A percentile compares a stretch with the other conserved stretches of the same genome.
Conservation (phyloP, 257 asterid species). For the Solanum arcanum region DNA sequence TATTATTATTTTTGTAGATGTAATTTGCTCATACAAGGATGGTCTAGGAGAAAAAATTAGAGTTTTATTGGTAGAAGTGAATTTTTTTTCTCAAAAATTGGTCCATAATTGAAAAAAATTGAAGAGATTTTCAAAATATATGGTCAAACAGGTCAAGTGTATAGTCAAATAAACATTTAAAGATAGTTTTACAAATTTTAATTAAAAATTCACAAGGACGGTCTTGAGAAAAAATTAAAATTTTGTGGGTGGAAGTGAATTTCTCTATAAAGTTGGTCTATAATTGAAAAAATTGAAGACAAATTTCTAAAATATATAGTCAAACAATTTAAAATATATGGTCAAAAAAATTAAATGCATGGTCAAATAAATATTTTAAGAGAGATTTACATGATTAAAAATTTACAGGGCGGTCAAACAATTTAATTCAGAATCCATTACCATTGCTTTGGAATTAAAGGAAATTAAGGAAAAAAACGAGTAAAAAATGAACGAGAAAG, state of each 20-base stretch:
- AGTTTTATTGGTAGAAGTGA: neutral
- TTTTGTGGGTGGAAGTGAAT: neutral
- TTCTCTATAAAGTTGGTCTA: neutral
- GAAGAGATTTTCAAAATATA: neutral
- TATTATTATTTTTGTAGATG: neutral
- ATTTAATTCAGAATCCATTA: too few species aligned
- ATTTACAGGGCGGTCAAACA: too few species aligned
- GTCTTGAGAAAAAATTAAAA: fast-evolving
- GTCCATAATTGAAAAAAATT: neutral
- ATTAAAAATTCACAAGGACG: neutral
- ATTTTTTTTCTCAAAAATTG: neutral
- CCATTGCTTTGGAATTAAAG: too few species aligned
- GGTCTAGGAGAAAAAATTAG: neutral
- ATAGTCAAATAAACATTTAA: neutral
- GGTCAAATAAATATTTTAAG: too few species aligned
- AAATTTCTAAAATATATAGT: fast-evolving
- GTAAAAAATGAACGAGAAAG: too few species aligned
- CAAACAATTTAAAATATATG: neutral
- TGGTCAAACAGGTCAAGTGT: neutral
- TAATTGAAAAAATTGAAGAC: neutral
- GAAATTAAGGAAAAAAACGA: too few species aligned
- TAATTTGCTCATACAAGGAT: neutral
- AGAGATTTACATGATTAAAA: neutral
- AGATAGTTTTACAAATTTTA: neutral
- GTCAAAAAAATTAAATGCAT: neutral